Evolutionary conservation across 257 asterid species (phyloP).

Genomic region (Rhazya stricta): DNA sequence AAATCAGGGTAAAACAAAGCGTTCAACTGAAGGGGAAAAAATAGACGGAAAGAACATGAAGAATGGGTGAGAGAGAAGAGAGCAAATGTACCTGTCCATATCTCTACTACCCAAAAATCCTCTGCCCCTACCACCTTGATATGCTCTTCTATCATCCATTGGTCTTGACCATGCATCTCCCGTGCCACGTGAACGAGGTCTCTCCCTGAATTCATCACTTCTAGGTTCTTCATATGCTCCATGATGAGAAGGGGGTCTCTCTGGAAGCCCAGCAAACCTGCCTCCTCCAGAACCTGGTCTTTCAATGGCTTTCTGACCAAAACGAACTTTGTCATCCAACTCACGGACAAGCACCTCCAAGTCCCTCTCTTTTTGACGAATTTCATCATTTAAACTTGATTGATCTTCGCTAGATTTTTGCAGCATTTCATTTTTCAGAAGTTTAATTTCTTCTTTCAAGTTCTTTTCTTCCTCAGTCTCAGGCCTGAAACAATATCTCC

Average conservation of each 20-base stretch:
- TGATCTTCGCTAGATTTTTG: slow-evolving; percentile 47
- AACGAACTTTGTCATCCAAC: slow-evolving; percentile 79
- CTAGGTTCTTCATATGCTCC: slow-evolving; percentile 63
- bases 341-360: slow-evolving; percentile 58
- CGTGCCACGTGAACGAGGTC: slow-evolving; percentile 84
- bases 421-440: slow-evolving; percentile 46
- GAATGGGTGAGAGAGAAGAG: slow-evolving; percentile 5
- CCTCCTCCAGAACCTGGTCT: slow-evolving; percentile 77
- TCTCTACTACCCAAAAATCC: slow-evolving; percentile 75
- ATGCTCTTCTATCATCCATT: slow-evolving; percentile 60
- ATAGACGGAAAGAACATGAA: slow-evolving; percentile 9
- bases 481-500: slow-evolving; percentile 45
- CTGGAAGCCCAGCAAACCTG: slow-evolving; percentile 47
- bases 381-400: slow-evolving; percentile 35
- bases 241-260: slow-evolving; percentile 52
- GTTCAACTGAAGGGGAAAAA: background rate
- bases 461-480: slow-evolving; percentile 85
- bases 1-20: background rate
- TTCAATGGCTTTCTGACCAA: slow-evolving; percentile 59
- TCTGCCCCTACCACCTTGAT: slow-evolving; percentile 77
- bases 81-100: slow-evolving; percentile 50
- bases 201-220: slow-evolving; percentile 60
- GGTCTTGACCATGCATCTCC: slow-evolving; percentile 54
- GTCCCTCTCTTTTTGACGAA: slow-evolving; percentile 58
- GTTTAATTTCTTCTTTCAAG: slow-evolving; percentile 70